Conservation (phyloP, 768 basidiomycete species). For the Rhizopogon sp. region DNA sequence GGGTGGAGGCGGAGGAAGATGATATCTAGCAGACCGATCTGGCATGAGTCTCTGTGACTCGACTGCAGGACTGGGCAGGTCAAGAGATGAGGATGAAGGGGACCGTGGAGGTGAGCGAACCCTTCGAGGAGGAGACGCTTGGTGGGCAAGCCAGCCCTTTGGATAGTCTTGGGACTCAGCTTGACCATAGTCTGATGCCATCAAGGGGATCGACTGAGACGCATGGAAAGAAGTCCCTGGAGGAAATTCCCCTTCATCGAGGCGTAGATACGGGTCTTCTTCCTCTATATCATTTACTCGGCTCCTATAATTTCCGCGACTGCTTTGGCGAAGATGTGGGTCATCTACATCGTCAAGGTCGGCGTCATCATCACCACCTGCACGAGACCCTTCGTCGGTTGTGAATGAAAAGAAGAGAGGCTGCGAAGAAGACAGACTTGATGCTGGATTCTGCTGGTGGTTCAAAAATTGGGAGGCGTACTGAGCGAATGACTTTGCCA, state of each 20-base stretch:
- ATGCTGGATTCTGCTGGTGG: slow-evolving; percentile 47
- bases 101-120: slow-evolving; percentile 39
- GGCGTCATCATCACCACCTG: slow-evolving; percentile 39
- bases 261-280: slow-evolving; percentile 73
- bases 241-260: slow-evolving; percentile 62
- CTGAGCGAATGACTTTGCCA: slow-evolving; percentile 71
- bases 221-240: slow-evolving; percentile 31
- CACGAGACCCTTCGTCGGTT: slow-evolving; percentile 61
- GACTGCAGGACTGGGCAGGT: slow-evolving; percentile 12
- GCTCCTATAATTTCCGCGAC: slow-evolving; percentile 23
- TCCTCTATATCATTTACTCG: slow-evolving; percentile 41
- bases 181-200: slow-evolving; percentile 28
- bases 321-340: slow-evolving; percentile 57
- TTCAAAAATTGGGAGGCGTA: slow-evolving; percentile 81
- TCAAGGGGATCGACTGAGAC: slow-evolving; percentile 31
- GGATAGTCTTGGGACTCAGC: slow-evolving; percentile 38
- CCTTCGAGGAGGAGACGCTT: slow-evolving; percentile 54
- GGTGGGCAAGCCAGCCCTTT: slow-evolving; percentile 69
- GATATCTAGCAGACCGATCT: slow-evolving; percentile 31
- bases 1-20: slow-evolving; percentile 33
- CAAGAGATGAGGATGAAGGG: slow-evolving; percentile 26
- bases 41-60: slow-evolving; percentile 3
- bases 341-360: slow-evolving; percentile 74
- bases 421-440: slow-evolving; percentile 57
- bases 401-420: slow-evolving; percentile 89